Conservation (phyloP, 2,329 filamentous ascomycete genomes). For the Fusarium cicatricum region DNA sequence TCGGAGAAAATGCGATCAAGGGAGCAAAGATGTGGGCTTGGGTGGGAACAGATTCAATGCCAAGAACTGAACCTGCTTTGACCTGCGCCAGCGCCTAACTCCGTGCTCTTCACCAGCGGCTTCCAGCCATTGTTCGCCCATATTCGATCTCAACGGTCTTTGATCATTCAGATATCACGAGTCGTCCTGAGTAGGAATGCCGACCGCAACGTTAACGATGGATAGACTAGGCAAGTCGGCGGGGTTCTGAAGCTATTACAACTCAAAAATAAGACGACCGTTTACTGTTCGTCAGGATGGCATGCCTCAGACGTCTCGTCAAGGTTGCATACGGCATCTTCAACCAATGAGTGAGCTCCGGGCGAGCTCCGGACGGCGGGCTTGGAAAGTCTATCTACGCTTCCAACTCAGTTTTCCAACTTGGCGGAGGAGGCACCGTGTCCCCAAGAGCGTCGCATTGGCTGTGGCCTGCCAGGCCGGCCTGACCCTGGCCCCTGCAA, state of each 20-base stretch:
- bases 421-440: slow-evolving; percentile 26
- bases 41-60: slow-evolving; percentile 12
- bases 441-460: slow-evolving; percentile 22
- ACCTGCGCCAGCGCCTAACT: slow-evolving; percentile 10
- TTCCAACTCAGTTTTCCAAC: slow-evolving; percentile 11
- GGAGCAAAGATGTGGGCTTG: slow-evolving; percentile 16
- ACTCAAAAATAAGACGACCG: not conserved
- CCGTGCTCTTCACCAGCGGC: too few relatives aligned
- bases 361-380: slow-evolving; percentile 16
- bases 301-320: slow-evolving; percentile 11
- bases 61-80: slow-evolving; percentile 11
- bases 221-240: not conserved
- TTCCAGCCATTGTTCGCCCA: not conserved
- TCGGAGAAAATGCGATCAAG: slow-evolving; percentile 38
- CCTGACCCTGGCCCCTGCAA: not conserved
- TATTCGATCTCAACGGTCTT: not conserved
- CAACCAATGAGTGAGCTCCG: slow-evolving; percentile 22
- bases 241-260: not conserved
- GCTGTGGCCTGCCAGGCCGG: not conserved
- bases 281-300: slow-evolving; percentile 9
- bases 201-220: not conserved
- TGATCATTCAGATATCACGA: not conserved
- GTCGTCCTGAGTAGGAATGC: not conserved
- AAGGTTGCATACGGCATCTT: not conserved
- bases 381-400: slow-evolving; percentile 26